Evolutionary conservation across 2,329 filamentous ascomycete genomes (phyloP), one percentile per base, ranked within the genome.

Genomic region (Diaporthe ilicicola): DNA sequence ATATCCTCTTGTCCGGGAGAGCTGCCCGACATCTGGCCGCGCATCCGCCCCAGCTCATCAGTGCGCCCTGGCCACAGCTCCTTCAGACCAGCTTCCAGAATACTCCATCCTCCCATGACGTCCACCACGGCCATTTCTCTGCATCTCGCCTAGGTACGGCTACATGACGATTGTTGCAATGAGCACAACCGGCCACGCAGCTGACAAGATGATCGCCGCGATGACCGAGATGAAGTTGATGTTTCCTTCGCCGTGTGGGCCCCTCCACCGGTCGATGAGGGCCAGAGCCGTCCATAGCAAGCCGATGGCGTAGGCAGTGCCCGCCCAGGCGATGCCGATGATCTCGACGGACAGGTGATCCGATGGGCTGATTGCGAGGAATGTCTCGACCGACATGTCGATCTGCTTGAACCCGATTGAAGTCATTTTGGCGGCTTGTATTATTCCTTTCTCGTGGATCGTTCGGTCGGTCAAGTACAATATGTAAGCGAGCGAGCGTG

Each of bases 191-290:
- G 76, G 76, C 76, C 76, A 77, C 8, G 70, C 48, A 17, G 72
- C 67, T 19, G 76, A 61, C 27, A 77, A 54, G 29, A 76, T 6
- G 0, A 75, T 6, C 0, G 76, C 76, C 0, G 70, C 74, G 19
- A 77, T 19, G 10, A 77, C 69, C 1, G 74, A 71, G 10, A 69
- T 39, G 37, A 76, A 67, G 32, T 66, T 59, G 2, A 75, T 76
- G 19, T 65, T 32, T 3, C 71, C 67, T 8, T 71, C 73, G 22
- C 76, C 76, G 54, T 77, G 75, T 8, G 73, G 73, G 3, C 76
- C 76, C 37, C 75, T 72, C 76, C 76, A 77, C 39, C 76, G 73
- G 71, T 77, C 76, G n/a, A 77, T 74, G 54, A 77, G 72, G 37
- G 74, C 67, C 44, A 72, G 8, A 1, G 69, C 44, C 3, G 76